Base-by-base conservation (phyloP, 108 stramenopile genomes). In the Thalassiosira profunda region DNA sequence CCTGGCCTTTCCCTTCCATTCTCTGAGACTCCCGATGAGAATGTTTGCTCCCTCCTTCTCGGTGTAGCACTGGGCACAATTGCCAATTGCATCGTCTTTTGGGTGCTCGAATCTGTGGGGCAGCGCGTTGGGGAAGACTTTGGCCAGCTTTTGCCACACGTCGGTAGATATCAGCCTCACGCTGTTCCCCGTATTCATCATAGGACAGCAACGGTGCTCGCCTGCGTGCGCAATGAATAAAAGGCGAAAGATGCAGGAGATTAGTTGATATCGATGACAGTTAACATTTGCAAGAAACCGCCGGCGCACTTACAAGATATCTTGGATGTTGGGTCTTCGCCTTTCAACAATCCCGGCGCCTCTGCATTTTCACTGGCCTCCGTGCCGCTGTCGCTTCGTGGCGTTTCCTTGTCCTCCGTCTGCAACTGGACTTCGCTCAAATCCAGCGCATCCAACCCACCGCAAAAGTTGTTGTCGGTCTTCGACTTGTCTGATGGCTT, bases 121-220 rank as follows among this genome's bases (percentile, higher is more conserved):
- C 5, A 80, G 79, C 23, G 91, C 80, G 41, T 79, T 38, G 15
- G 91, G 91, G 48, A 87, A 89, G 3, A 87, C 36, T 26, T 68
- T 49, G n/a, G 59, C 60, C 23, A 92, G 58, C 36, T 72, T 70
- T 2, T 12, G 25, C 91, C 91, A 92, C 9, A 74, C 54, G 24
- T 60, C 28, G 12, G 14, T 28, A 61, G 76, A 52, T 20, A 84
- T 62, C 1, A 49, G 44, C 14, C 76, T 54, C 48, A 73, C 55
- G 51, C 55, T 43, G 45, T 56, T 69, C 34, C 58, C 58, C 35
- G 76, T 70, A 49, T 63, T 17, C 77, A 74, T 58, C 15, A 70
- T 25, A 54, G 64, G 68, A 72, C 77, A 79, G 3, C 40, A 55
- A 1, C 63, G 51, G 59, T 83, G 82, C 14, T 67, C 47, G 40